phyloP scores from a whole-genome alignment of 345 rosid species.

The Sonneratia caseolaris region DNA sequence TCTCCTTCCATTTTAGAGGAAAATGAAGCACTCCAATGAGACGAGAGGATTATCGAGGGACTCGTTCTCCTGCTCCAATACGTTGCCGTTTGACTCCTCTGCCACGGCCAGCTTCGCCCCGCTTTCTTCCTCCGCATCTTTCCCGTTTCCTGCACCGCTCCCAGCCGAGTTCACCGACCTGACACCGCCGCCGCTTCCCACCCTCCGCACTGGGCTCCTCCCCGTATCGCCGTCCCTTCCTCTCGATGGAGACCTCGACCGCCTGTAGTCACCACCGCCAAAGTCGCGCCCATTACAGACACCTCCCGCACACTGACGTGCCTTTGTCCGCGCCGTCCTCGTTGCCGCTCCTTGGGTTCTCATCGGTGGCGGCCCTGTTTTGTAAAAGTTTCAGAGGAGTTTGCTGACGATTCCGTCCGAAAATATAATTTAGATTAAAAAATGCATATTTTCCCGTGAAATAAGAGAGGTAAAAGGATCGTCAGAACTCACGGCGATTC shows the following conservation, averaged over 20 bases:
- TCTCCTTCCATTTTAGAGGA: conserved; percentile 23
- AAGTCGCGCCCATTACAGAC: conserved; percentile 5
- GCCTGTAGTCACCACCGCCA: conserved; percentile 1
- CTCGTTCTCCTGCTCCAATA: conserved; percentile 21
- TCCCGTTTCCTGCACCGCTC: conserved; percentile 8
- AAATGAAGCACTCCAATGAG: conserved; percentile 68
- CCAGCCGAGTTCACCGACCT: not conserved
- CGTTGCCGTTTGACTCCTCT: conserved; percentile 14
- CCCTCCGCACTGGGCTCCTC: conserved; percentile 31
- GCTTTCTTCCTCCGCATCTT: conserved; percentile 4
- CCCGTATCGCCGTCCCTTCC: conserved; percentile 22
- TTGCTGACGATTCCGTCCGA: no score
- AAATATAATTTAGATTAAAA: not conserved
- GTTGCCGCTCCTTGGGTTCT: conserved; percentile 3
- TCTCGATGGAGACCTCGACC: conserved; percentile 39
- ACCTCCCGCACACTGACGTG: not conserved
- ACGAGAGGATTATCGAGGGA: conserved; percentile 50
- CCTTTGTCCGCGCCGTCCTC: not conserved
- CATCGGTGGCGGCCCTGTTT: not conserved
- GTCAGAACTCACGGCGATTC: conserved; percentile 1
- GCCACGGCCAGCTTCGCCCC: not conserved
- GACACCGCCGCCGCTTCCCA: conserved; percentile 17
- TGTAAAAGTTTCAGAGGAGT: not conserved
- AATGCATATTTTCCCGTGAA: not conserved
- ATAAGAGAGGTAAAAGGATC: not conserved